Evolutionary conservation across 108 stramenopile genomes (phyloP), one percentile per base, ranked within the genome.

Genomic region (Epithemia pelagica): DNA sequence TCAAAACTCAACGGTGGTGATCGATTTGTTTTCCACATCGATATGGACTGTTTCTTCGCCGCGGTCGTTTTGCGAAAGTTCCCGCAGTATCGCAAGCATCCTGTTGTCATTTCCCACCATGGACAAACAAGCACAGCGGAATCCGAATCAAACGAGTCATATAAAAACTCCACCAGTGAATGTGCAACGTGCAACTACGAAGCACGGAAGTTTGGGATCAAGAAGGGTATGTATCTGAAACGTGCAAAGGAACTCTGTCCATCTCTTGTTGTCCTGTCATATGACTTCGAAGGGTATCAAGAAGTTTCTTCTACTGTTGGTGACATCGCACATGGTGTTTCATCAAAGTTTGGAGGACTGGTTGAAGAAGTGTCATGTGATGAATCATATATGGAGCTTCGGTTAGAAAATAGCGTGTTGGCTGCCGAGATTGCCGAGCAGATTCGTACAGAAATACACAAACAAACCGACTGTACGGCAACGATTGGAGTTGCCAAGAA

Each of bases 31-130:
- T 83, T 97, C 59, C 95, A 96, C 61, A 87, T 96, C 1, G 96
- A 97, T 67, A 95, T 97, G 95, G 96, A 97, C 76, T 95, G 94
- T 70, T 97, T 96, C 81, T 97, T 97, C 79, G 95, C 90, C 0
- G 62, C 82, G 46, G 96, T 96, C 53, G 87, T 79, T 10, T 69
- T 96, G 23, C 84, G 87, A 28, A 83, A 84, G n/a, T 91, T 73
- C 65, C 93, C 96, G 2, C 78, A 95, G 51, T 84, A 95, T 57
- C 56, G 66, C 64, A 71, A 81, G 46, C 77, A 84, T 66, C 95
- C 96, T 0, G 93, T 97, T 2, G 96, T 86, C 25, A 88, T 97
- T 54, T 95, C 91, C 2, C 96, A 97, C 71, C 67, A 83, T 28
- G 74, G 80, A 53, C 79, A 76, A 25, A n/a, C n/a, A n/a, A n/a